Evolutionary conservation across 805 yeast genomes (phyloP), one percentile per base, ranked within the genome.

Genomic region (Wickerhamia fluorescens): DNA sequence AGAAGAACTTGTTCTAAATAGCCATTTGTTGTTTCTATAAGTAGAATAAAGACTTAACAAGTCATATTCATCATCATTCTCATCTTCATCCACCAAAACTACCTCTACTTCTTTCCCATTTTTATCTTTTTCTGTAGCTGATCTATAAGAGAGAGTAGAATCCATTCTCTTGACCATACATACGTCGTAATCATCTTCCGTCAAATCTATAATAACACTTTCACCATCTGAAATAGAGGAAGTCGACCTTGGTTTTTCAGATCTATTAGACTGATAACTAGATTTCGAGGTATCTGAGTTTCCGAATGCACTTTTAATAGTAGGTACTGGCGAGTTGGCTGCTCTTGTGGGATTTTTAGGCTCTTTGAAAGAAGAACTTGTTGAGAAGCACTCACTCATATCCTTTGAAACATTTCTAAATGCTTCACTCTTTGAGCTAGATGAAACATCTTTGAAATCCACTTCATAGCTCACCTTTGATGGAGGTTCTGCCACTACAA

Each of bases 51-150:
- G 53, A 38, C 68, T 62, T 35, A 49, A 51, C 28, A 64, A 50
- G 12, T 56, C 62, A 25, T 53, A 56, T 12, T 46, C 37, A 11
- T 48, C 57, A 4, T 36, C 37, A 7, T 36, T 38, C 6, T 44
- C 48, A 7, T 50, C 60, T 5, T 58, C 63, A 7, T 62, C 68
- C 4, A 64, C 68, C 23, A 63, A 38, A 2, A 64, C 68, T 5
- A 64, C 67, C 31, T 64, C 70, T 0, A 63, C 58, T 9, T 53
- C 52, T 32, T 51, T 56, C 3, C 69, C 70, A 14, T 53, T 55
- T 14, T 42, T 52, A 4, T 51, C 47, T 28, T 44, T 54, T 28
- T 64, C 68, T 2, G 60, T 62, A 2, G 58, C 58, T 1, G 68
- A 62, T 34, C 38, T 50, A 36, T 63, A 64, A 1, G 68, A 59